Evolutionary conservation across 176 grass and related monocot genomes (phyloP).

Genomic region (Musa troglodytarum): DNA sequence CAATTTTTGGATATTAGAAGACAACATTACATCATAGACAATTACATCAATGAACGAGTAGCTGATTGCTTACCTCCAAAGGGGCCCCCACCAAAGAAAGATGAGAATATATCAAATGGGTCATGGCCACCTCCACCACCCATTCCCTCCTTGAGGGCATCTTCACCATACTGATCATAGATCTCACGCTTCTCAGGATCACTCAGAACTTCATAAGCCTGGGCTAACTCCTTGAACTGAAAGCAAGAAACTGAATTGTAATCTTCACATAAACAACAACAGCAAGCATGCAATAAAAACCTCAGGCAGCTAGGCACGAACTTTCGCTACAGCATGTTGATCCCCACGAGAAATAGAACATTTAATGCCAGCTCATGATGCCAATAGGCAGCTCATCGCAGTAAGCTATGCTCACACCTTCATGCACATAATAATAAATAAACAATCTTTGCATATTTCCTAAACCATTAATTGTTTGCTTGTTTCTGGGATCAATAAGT

Average conservation of each 20-base stretch:
- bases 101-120: constrained; percentile 78
- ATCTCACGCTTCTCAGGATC: constrained; percentile 82
- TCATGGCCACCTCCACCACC: constrained; percentile 50
- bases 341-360: too few relatives aligned
- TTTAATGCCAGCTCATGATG: too few relatives aligned
- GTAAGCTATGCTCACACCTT: too few relatives aligned
- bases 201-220: constrained; percentile 85
- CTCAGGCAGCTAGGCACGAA: too few relatives aligned
- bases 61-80: constrained; percentile 46
- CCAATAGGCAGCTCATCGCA: too few relatives aligned
- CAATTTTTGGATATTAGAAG: too few relatives aligned
- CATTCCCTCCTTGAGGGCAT: constrained; percentile 94
- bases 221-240: constrained; percentile 90
- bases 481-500: too few relatives aligned
- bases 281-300: too few relatives aligned
- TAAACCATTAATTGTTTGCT: too few relatives aligned
- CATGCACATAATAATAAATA: background rate
- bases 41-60: background rate
- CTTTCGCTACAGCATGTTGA: too few relatives aligned
- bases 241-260: constrained; percentile 9
- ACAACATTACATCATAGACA: background rate
- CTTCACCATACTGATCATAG: constrained; percentile 87
- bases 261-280: background rate
- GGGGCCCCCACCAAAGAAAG: constrained; percentile 69
- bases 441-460: background rate